Base-by-base conservation (phyloP, 2,329 filamentous ascomycete genomes). In the Ceratocystis albifundus region DNA sequence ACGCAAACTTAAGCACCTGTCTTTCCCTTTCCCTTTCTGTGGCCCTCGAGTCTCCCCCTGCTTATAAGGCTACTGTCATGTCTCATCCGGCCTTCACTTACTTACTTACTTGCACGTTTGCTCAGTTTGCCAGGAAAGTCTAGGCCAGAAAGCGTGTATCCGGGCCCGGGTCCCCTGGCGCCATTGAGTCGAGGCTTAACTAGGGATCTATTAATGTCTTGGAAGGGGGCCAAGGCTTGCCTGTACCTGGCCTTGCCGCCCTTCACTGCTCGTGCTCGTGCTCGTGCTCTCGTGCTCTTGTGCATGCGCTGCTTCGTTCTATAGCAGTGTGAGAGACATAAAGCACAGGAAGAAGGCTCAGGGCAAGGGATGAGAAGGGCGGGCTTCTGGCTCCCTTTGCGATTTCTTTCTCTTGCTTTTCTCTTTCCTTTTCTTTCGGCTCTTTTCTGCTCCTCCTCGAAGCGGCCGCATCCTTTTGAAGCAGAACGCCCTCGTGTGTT, bases 31-130 rank as follows among this genome's bases (percentile, higher is more conserved):
- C 55, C 55, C 55, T 59, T 59, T 59, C 28, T 59, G 8, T n/a
- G 32, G 22, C 36, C 55, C 55, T 59, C 55, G 55, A 59, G 55
- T 36, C 55, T 20, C n/a, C n/a, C 48, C 55, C 22, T 59, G 17
- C 55, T 59, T 32, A 7, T 20, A 59, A 59, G 55, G 28, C 55
- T n/a, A 36, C 6, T 59, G 28, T n/a, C 55, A 53, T 59, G 55
- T 59, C 55, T 59, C 55, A 59, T 59, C 55, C 8, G 32, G 32
- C 55, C 55, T 36, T 59, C 55, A 59, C 55, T 17, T 57, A 5
- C 53, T 36, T 57, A 59, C 55, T 17, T 57, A 5, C 53, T 36
- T 57, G 53, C 53, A 57, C 28, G 22, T 30, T 57, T 57, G 53
- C 10, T n/a, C 5, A 3, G 15, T n/a, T 57, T 41, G 10, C 46